Conservation (phyloP, 371 early-diverging fungal genomes). For the Lichtheimia corymbifera region DNA sequence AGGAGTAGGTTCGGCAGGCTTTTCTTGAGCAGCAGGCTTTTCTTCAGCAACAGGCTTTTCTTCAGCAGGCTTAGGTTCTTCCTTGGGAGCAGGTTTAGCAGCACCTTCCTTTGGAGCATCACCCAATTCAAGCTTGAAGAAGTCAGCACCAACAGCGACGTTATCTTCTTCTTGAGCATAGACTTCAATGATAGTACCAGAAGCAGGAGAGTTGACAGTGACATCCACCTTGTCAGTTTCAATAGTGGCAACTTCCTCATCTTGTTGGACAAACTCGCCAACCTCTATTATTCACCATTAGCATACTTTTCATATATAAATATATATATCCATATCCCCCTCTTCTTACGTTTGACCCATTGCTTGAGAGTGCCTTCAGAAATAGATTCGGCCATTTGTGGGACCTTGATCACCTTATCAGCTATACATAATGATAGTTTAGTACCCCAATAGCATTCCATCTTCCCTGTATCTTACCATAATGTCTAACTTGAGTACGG, state of each 20-base stretch:
- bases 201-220: constrained; percentile 92
- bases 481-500: constrained; percentile 41
- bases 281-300: constrained; percentile 66
- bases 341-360: constrained; percentile 89
- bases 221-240: constrained; percentile 99
- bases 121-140: constrained; percentile 87
- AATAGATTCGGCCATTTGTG: constrained; percentile 97
- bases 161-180: constrained; percentile 92
- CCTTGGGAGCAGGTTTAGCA: constrained; percentile 43
- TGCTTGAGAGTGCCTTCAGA: constrained; percentile 94
- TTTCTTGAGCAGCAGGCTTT: constrained; percentile 49
- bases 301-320: too few species aligned
- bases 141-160: constrained; percentile 89
- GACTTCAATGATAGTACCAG: constrained; percentile 83
- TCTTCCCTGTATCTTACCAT: constrained; percentile 26
- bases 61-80: constrained; percentile 34
- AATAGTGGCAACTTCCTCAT: constrained; percentile 95
- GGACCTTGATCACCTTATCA: constrained; percentile 86
- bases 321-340: not conserved
- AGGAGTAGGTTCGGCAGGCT: constrained; percentile 20
- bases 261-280: constrained; percentile 92
- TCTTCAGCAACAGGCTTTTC: constrained; percentile 34
- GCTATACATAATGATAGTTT: constrained; percentile 32
- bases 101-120: constrained; percentile 67
- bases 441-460: not conserved